These are phyloP conservation scores for Arctium lappa DNA, from an alignment of 129 eudicot species.

Conservation along the genomic window DNA sequence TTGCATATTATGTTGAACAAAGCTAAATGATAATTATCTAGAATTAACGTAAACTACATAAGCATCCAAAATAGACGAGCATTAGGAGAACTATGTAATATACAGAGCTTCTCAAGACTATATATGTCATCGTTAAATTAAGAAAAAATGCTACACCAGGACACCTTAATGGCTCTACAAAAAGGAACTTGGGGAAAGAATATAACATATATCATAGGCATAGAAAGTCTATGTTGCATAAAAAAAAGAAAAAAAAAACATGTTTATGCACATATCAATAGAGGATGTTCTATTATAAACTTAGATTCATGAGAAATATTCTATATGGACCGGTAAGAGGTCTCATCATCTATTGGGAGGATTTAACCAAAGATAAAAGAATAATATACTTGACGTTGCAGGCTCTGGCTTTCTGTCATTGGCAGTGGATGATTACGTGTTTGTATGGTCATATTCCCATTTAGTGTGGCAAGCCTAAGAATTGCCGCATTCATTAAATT, in stretches of 20 bases:
- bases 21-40: background rate
- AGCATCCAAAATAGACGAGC: background rate
- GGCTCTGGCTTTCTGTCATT: constrained; percentile 76
- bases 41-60: background rate
- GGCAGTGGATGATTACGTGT: constrained; percentile 97
- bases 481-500: constrained; percentile 87
- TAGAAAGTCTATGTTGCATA: background rate
- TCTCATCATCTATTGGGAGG: background rate
- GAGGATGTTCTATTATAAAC: background rate
- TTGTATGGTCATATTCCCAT: constrained; percentile 79
- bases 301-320: background rate
- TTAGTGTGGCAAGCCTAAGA: constrained; percentile 71
- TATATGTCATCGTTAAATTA: background rate
- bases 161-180: background rate
- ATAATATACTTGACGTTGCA: constrained; percentile 80
- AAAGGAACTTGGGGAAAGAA: background rate
- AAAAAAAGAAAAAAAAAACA: background rate
- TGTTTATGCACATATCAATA: background rate
- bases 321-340: background rate
- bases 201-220: background rate
- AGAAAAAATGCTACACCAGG: background rate
- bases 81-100: background rate
- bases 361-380: background rate
- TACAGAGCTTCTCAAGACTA: background rate
- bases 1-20: background rate